Evolutionary conservation across 176 grass and related monocot genomes (phyloP), one percentile per base, ranked within the genome.

Genomic region (Canna indica): DNA sequence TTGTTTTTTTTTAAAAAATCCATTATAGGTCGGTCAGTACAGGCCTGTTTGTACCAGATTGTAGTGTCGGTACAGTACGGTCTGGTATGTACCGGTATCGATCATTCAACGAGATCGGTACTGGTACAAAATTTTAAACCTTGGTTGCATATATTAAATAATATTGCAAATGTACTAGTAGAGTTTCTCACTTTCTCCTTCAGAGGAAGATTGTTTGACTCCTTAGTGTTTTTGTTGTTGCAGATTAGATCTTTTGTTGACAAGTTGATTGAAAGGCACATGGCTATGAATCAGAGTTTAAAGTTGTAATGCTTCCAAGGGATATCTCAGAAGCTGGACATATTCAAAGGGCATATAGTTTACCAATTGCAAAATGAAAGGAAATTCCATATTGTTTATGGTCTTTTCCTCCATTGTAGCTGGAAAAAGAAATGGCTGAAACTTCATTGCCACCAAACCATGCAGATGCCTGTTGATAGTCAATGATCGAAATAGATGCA

Each of bases 241-340:
- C 82, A 99, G 94, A 99, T 99, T 80, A 77, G 91, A 79, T 29
- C 65, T 59, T 99, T 93, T 71, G 94, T 99, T 75, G 84, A 90
- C 70, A 87, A 83, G 81, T 73, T 99, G 82, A 82, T 99, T 68
- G 90, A 99, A 76, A 93, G 77, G 76, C 89, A 99, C 81, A 83
- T 87, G 77, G 80, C 90, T 80, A 63, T 84, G 36, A 61, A 63
- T 86, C 76, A 69, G 81, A 73, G 64, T 77, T 63, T 73, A 47
- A 85, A 84, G 67, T 91, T 83, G 70, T 96, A 75, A 89, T 33
- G 39, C 74, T 50, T 22, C 35, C 20, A 39, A 12, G 35, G 33
- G 35, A 39, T 66, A 34, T 38, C 33, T 39, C 63, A 66, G 35
- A 66, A 66, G 33, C 7, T 66, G 34, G 18, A 3, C 33, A 66